Percentiles rank a stretch among this genome's conserved stretches.
phyloP scores from a whole-genome alignment of 495 filamentous ascomycete species.

The Amniculicola lignicola region DNA sequence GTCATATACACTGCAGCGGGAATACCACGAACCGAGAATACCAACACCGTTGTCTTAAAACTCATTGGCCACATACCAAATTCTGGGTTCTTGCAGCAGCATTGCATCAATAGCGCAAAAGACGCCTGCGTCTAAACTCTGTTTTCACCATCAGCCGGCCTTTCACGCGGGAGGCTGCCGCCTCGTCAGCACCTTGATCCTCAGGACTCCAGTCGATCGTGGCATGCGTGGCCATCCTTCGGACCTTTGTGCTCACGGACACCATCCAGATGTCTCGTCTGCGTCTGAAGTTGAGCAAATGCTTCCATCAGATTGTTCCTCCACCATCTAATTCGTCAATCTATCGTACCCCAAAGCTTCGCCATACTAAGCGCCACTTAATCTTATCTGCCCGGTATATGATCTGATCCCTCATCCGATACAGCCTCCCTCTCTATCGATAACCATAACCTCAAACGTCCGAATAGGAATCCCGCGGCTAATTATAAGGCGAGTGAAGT shows the following conservation, averaged over 20 bases:
- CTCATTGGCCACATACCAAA: no score
- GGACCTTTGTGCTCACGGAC: conserved; percentile 1
- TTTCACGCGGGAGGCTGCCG: background rate
- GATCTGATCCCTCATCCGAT: background rate
- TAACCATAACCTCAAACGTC: conserved; percentile 1
- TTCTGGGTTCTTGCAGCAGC: background rate
- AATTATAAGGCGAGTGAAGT: conserved; percentile 5
- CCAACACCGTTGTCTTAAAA: background rate
- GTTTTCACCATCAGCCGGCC: background rate
- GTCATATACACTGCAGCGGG: conserved; percentile 8
- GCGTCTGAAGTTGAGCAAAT: conserved; percentile 15
- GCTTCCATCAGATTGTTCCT: background rate
- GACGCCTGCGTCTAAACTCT: background rate
- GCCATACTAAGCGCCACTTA: conserved; percentile 2
- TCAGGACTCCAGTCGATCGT: background rate
- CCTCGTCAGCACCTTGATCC: background rate
- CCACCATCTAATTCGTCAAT: background rate
- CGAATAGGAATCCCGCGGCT: conserved; percentile 16
- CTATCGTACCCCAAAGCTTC: background rate
- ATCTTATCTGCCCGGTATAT: conserved; percentile 26
- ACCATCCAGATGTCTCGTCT: conserved; percentile 12
- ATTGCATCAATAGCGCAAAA: background rate
- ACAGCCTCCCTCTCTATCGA: conserved; percentile 7
- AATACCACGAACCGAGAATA: background rate
- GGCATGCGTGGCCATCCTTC: conserved; percentile 7